Base-by-base conservation (phyloP, 768 basidiomycete species). In the Pisolithus tinctorius region DNA sequence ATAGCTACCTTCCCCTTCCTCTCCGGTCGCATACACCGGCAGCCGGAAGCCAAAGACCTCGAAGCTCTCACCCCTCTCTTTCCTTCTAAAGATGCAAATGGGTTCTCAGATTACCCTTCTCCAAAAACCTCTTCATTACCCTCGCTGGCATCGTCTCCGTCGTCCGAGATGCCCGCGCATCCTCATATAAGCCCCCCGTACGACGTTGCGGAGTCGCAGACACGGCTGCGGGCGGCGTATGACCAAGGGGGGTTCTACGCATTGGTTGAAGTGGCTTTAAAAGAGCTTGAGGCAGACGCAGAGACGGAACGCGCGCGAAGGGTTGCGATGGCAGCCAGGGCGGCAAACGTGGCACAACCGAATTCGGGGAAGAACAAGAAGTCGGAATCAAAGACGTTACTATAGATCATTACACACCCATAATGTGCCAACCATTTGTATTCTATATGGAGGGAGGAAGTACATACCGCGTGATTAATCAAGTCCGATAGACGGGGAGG, bases 281-380 rank as follows among this genome's bases (percentile, higher is more conserved):
- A 68, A 26, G 86, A 86, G 61, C 53, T 82, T 45, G 83, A 86
- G 59, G 73, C 72, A 0, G 86, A 88, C 58, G 71, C 68, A 0
- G 66, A 74, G 39, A 53, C 74, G 11, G 84, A 85, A 59, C 65
- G 79, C 45, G 59, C 62, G 16, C 72, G 38, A 23, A 59, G 46
- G 30, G 48, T 31, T 45, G 43, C 25, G 20, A 45, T 20, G 11
- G 41, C 41, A 23, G 5, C 20, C 20, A 20, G 20, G 20, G 20
- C 20, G 9, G 41, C 9, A 26, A 23, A 26, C 25, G 20, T 42
- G 41, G n/a, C 41, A 20, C 10, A 14, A 14, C 34, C 34, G 11
- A 23, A 9, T 23, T 25, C 23, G 1, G 41, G 41, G 20, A 42
- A 20, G 17, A 42, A 42, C 10, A 23, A 17, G 20, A 23, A 25